Evolutionary conservation across 495 filamentous ascomycete species (phyloP), one percentile per base, ranked within the genome.

Genomic region (Entonaema liquescens): DNA sequence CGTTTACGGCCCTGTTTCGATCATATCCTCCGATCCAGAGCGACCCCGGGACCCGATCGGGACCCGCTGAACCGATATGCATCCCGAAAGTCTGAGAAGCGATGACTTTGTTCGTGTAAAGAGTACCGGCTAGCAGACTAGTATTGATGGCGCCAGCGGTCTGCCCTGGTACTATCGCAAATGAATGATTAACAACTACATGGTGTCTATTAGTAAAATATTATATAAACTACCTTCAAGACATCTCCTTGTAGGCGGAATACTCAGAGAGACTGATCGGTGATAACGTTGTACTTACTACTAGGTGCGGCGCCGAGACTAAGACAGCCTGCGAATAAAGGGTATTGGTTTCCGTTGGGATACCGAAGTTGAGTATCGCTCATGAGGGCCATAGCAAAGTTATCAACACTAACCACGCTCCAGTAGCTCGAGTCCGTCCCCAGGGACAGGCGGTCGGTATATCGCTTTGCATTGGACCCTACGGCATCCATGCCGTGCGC

Each of bases 41-140:
- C 17, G 66, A 68, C 15, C 58, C 53, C 9, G 58, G 50, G 1
- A 62, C 52, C 31, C 31, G 35, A 15, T 62, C 17, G 9, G 59
- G 17, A n/a, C 21, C 59, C 23, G 42, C 59, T 17, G 66, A 62
- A 38, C 66, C 66, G 8, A 68, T 62, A 33, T 68, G 66, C 59
- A 68, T 57, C 40, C 66, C 66, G 53, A 68, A 68, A 7, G 66
- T 68, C 26, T 68, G 66, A 28, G 66, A 68, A 28, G 56, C 66
- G 25, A 68, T 68, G 15, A 33, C 15, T 36, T 58, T 23, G n/a
- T 68, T 19, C 7, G 29, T 31, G 29, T 31, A 31, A 3, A 31
- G 29, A 31, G 29, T 7, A 31, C 29, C 29, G 29, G 7, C 29
- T 3, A 31, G 29, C 7, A 31, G 29, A 7, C 29, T 31, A 31